Conservation (phyloP, 2,329 filamentous ascomycete species). For the Diaporthe humulicola region DNA sequence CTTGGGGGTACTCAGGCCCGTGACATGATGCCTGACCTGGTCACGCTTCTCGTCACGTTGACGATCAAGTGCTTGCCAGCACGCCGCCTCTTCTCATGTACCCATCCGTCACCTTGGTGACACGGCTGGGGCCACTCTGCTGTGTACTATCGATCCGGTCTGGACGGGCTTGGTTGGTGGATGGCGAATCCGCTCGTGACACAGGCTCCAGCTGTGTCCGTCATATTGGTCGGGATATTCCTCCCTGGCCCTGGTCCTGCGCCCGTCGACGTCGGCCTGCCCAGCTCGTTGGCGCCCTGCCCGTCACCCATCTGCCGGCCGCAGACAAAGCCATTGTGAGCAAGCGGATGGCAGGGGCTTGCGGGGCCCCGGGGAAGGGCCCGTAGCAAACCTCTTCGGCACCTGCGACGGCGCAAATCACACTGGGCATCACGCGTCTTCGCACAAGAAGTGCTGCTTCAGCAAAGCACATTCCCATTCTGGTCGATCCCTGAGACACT, state of each 20-base stretch:
- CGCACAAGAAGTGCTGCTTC: slow-evolving; percentile 37
- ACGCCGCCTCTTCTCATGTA: slow-evolving; percentile 39
- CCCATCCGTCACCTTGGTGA: slow-evolving; percentile 34
- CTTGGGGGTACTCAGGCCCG: slow-evolving; percentile 27
- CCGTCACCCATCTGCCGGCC: slow-evolving; percentile 34
- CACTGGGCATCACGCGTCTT: slow-evolving; percentile 37
- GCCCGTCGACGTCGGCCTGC: slow-evolving; percentile 13
- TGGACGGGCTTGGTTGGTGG: slow-evolving; percentile 35
- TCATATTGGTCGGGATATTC: slow-evolving; percentile 22
- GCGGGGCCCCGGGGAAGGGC: slow-evolving; percentile 29
- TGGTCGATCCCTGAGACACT: slow-evolving; percentile 35
- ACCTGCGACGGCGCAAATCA: slow-evolving; percentile 37
- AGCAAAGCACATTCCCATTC: slow-evolving; percentile 32
- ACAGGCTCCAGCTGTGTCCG: slow-evolving; percentile 24
- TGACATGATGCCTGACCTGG: slow-evolving; percentile 37
- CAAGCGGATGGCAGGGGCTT: slow-evolving; percentile 25
- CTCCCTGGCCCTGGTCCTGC: slow-evolving; percentile 11
- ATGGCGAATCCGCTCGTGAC: slow-evolving; percentile 35
- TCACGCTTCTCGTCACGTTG: slow-evolving; percentile 41
- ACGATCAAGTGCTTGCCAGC: slow-evolving; percentile 39
- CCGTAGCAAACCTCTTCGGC: slow-evolving; percentile 39
- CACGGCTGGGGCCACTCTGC: slow-evolving; percentile 36
- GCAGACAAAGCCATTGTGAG: slow-evolving; percentile 27
- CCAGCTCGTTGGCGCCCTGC: background rate
- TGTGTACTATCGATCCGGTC: slow-evolving; percentile 33